Conservation (phyloP, 2,329 filamentous ascomycete genomes). For the Pseudocercospora fijiensis region DNA sequence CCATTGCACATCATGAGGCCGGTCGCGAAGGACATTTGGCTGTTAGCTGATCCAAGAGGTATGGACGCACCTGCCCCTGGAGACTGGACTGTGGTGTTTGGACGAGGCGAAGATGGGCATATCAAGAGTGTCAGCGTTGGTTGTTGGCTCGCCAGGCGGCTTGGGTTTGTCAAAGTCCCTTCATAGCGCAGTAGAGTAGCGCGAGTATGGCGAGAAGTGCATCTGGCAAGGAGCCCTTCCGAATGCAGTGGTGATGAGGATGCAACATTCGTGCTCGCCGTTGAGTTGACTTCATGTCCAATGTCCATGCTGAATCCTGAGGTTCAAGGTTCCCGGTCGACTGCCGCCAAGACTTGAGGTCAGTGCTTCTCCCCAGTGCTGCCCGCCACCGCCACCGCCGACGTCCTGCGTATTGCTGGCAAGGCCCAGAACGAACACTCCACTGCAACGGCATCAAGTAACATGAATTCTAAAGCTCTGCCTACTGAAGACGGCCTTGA, state of each 20-base stretch:
- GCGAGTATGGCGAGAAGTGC: not conserved
- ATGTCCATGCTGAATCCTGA: not conserved
- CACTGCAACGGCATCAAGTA: not conserved
- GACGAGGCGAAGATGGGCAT: conserved; percentile 20
- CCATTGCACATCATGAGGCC: conserved; percentile 41
- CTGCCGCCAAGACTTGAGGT: not conserved
- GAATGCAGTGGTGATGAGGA: too few relatives aligned
- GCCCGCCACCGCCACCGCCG: not conserved
- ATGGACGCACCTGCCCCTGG: conserved; percentile 46
- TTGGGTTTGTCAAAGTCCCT: conserved; percentile 22
- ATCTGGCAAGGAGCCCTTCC: too few relatives aligned
- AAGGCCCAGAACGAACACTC: not conserved
- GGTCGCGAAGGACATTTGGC: conserved; percentile 45
- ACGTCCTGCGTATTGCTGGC: not conserved
- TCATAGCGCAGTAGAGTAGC: not conserved
- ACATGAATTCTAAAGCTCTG: not conserved
- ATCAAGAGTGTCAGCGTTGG: conserved; percentile 39
- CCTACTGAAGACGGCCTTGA: not conserved
- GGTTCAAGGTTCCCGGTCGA: too few relatives aligned
- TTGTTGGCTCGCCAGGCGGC: conserved; percentile 44
- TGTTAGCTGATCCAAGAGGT: conserved; percentile 42
- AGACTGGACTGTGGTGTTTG: conserved; percentile 47
- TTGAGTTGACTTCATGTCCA: not conserved
- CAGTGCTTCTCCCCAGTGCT: too few relatives aligned
- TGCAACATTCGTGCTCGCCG: not conserved